Evolutionary conservation across 768 basidiomycete species (phyloP), one percentile per base, ranked within the genome.

Genomic region (Boletus tomentosulus): DNA sequence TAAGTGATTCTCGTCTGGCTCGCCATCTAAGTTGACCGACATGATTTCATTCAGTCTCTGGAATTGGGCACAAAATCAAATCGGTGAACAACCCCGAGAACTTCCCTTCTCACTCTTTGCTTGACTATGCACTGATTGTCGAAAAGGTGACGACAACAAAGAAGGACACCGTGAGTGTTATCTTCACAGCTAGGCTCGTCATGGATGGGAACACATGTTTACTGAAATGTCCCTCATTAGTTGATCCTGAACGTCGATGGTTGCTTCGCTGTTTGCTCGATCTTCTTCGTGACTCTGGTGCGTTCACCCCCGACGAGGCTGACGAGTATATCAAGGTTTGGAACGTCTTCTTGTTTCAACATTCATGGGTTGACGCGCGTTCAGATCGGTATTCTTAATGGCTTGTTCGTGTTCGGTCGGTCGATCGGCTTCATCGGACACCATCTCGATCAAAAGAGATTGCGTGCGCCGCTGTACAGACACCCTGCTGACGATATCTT

Each of bases 51-150:
- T 34, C 59, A 89, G 89, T 98, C 79, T 89, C 86, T 61, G 96
- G 96, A 78, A 99, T 99, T 62, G 96, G 96, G 44, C 96, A 99
- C 86, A 98, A 98, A 84, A 97, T 99, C 81, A 99, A 99, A 85
- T 92, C 88, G 60, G 90, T 93, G 60, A 94, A 92, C 75, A 95
- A 95, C 83, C 92, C 92, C 46, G 92, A 95, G 76, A 76, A 96
- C 80, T 99, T 99, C 91, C 96, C 96, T 4, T 87, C 85, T 66
- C 93, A 95, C 76, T 85, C 83, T 59, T 78, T 96, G 59, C 84
- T 96, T 63, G 94, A 96, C 74, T 96, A 94, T 63, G 96, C 95
- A 13, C 83, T 98, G 55, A 92, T 91, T 41, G 94, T 97, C 58
- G 96, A 99, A 82, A 93, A 90, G 74, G 95, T 98, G 55, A 98